These are phyloP conservation scores for Lasiosphaeria hispida DNA, from an alignment of 495 filamentous ascomycete species.

Conservation along the genomic window DNA sequence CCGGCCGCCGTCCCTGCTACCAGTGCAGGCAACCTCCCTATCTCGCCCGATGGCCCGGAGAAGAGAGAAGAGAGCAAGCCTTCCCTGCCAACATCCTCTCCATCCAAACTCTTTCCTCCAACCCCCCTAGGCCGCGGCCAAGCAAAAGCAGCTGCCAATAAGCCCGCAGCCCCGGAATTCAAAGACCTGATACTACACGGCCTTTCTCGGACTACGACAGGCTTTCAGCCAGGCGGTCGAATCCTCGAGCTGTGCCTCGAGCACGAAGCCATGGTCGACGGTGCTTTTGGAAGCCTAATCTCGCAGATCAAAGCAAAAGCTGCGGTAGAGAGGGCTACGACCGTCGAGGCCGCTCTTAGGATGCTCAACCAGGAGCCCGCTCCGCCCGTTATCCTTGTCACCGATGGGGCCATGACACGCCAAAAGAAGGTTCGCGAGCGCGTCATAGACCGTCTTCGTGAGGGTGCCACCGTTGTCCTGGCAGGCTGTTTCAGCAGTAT, in stretches of 20 bases:
- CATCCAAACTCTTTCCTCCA: neutral
- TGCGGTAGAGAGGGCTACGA: constrained; percentile 4
- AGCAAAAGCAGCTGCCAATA: neutral
- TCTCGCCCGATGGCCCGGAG: neutral
- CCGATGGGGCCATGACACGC: constrained; percentile 16
- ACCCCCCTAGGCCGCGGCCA: too few relatives aligned
- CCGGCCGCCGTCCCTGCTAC: neutral
- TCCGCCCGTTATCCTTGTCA: constrained; percentile 21
- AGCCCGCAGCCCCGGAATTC: neutral
- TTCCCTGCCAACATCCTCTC: neutral
- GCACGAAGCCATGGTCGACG: neutral
- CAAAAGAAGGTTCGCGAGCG: constrained; percentile 13
- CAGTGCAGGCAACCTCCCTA: neutral
- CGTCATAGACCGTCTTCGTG: constrained; percentile 16
- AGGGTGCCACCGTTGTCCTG: constrained; percentile 31
- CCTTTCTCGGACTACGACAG: constrained; percentile 4
- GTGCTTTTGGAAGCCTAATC: neutral
- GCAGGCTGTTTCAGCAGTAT: constrained; percentile 34
- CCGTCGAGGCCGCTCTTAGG: constrained; percentile 3
- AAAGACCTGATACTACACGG: too few relatives aligned
- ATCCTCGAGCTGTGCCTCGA: neutral
- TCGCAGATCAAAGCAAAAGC: neutral
- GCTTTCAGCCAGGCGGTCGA: neutral
- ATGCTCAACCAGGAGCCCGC: constrained; percentile 12
- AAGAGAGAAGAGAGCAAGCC: neutral